Evolutionary conservation across 2,329 filamentous ascomycete genomes (phyloP), one percentile per base, ranked within the genome.

Genomic region (Pezicula neosporulosa): DNA sequence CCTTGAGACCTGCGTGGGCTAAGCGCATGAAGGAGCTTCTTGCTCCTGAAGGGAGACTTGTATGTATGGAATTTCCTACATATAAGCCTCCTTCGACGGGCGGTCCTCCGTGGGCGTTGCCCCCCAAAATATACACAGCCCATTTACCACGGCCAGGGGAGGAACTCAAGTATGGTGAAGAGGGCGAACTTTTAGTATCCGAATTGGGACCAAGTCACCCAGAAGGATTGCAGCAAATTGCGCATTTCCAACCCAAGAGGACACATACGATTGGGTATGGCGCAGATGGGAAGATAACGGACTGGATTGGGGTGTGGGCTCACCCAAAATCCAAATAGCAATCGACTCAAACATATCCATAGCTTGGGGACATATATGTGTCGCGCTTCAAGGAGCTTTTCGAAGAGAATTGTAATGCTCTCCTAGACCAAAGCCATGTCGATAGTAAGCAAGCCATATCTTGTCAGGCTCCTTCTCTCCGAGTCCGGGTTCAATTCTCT

Each of bases 321-420:
- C 70, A 69, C 55, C 16, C 12, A 39, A 33, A 27, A n/a, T 16
- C 41, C 21, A 18, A n/a, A 28, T 44, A 43, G 35, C 13, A 10
- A 24, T 38, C 33, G 30, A 27, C 15, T 30, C 21, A 37, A 37
- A 48, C 18, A 37, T 36, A n/a, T 37, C 30, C 16, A 6, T 12
- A 13, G 24, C 16, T 13, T 6, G 39, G 13, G 30, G 19, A 15
- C 16, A 12, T 16, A 4, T 21, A 21, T 4, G 8, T 38, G 30
- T 27, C 27, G 27, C 13, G 18, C 41, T 52, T 66, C 57, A 66
- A 49, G 61, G 53, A 49, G 52, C 52, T 53, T 59, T 80, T 60
- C 82, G 70, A 66, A 99, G 71, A 48, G 92, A 96, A 68, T 99
- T 99, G 72, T 99, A 99, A 72, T 99, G 94, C 74, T 97, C 94